Base-by-base conservation (phyloP, 768 basidiomycete genomes). In the Coprinopsis strossmayeri region DNA sequence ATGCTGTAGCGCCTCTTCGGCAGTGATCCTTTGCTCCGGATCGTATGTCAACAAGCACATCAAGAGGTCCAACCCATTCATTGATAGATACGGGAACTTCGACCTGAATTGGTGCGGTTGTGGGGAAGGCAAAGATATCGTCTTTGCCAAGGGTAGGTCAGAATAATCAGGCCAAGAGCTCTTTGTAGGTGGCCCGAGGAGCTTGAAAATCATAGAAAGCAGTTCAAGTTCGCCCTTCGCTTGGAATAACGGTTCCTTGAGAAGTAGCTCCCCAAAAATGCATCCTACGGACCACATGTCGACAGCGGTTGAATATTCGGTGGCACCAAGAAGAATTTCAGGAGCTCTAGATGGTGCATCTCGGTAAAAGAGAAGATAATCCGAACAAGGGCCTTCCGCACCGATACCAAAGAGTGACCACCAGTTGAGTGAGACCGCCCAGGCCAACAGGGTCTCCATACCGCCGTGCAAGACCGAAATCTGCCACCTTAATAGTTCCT, bases 231-330 rank as follows among this genome's bases (percentile, higher is more conserved):
- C 96, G 32, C 84, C 84, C 60, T 94, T 87, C n/a, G 94, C 93
- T 67, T 94, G 95, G 63, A 98, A 92, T n/a, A 98, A 72, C 2
- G 96, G 92, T 64, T 96, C 92, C 55, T 93, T 93, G 56, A 95
- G 73, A 58, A 99, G 80, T 41, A 99, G 73, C 64, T 99, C 96
- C 12, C 90, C 94, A 59, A 98, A 97, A 56, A 99, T 97, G 71
- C 96, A 99, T 5, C 96, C 96, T 9, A 96, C 91, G 42, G 91
- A 95, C 96, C 96, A 99, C 79, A 98, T 82, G 64, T 99, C 96
- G 49, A 99, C 81, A 0, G 94, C 86, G 17, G 95, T 99, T 12
- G 91, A 88, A 65, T 99, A 99, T 28, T 85, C 89, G 50, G 82
- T 88, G 11, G 90, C 91, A 11, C 95, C 96, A 23, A 99, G 73